Evolutionary conservation across 2,329 filamentous ascomycete species (phyloP).

Genomic region (Paramyrothecium roridum): DNA sequence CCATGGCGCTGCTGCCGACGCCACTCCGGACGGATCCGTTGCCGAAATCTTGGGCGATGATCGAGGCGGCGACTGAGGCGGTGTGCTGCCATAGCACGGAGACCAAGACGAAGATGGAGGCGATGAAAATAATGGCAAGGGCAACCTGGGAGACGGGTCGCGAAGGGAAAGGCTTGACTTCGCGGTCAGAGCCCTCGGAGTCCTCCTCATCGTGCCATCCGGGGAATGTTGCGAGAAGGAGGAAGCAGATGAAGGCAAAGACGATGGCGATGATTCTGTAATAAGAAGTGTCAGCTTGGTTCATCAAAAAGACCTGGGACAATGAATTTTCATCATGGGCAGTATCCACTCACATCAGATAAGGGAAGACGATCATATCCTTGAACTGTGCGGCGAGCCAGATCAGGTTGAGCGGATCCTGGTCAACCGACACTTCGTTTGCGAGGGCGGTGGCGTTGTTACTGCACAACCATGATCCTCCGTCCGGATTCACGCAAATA

Average conservation of each 20-base stretch:
- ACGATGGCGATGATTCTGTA: constrained; percentile 91
- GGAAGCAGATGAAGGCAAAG: constrained; percentile 92
- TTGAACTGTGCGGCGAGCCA: constrained; percentile 98
- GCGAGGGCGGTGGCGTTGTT: constrained; percentile 95
- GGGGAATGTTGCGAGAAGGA: constrained; percentile 93
- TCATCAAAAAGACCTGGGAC: no score
- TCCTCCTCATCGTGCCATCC: constrained; percentile 94
- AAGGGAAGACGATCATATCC: constrained; percentile 97
- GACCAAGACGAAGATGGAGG: constrained; percentile 69
- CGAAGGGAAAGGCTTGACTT: constrained; percentile 92
- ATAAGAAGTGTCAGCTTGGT: no score
- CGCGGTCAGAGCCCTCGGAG: constrained; percentile 75
- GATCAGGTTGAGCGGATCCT: constrained; percentile 94
- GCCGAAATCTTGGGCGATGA: constrained; percentile 88
- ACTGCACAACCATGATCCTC: constrained; percentile 88
- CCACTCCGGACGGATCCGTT: constrained; percentile 86
- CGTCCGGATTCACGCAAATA: constrained; percentile 91
- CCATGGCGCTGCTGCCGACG: constrained; percentile 93
- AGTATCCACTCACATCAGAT: constrained; percentile 77
- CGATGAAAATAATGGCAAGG: constrained; percentile 84
- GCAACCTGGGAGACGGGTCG: constrained; percentile 90
- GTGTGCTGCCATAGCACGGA: constrained; percentile 88
- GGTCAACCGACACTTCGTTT: constrained; percentile 82
- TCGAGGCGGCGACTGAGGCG: constrained; percentile 89
- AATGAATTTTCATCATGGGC: no score